A percentile compares a stretch with the other conserved stretches of the same genome.
Evolutionary conservation across 2,329 filamentous ascomycete genomes (phyloP).

Genomic region (Aspergillus fijiensis): DNA sequence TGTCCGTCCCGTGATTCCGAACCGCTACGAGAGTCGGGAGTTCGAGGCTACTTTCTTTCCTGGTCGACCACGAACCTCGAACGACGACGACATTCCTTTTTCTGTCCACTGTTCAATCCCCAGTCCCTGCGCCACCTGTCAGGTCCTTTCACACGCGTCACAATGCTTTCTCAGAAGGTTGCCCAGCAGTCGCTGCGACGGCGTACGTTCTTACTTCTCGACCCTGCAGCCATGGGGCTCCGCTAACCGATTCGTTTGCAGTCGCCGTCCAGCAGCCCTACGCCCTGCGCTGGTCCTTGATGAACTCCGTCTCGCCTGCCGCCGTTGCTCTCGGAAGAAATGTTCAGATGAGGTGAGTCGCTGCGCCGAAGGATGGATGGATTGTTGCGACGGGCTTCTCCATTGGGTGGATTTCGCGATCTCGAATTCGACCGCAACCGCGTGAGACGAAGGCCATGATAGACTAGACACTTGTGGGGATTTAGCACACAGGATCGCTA

Average conservation of each 20-base stretch:
- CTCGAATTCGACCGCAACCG: neutral
- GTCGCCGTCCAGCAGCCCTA: constrained; percentile 48
- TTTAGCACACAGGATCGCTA: constrained; percentile 8
- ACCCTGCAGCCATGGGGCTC: constrained; percentile 16
- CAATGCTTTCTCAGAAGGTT: constrained; percentile 50
- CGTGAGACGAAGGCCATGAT: neutral
- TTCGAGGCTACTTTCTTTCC: constrained; percentile 20
- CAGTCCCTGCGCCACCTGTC: constrained; percentile 10
- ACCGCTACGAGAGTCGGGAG: constrained; percentile 29
- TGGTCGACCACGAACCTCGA: constrained; percentile 21
- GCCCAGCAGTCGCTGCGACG: constrained; percentile 50
- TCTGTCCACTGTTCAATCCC: constrained; percentile 4
- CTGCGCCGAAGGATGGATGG: neutral
- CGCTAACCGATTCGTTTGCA: constrained; percentile 29
- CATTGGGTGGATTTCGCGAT: constrained; percentile 1
- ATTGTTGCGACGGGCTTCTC: neutral
- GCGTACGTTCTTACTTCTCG: constrained; percentile 38
- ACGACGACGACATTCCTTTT: constrained; percentile 20
- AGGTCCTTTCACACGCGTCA: constrained; percentile 19
- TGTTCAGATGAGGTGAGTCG: constrained; percentile 46
- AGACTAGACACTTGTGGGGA: neutral
- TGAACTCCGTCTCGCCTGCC: constrained; percentile 45
- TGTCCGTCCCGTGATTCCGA: constrained; percentile 40
- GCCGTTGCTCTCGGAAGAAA: constrained; percentile 45
- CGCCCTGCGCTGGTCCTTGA: constrained; percentile 42